phyloP scores from a whole-genome alignment of 108 stramenopile genomes.

The Cyclotella atomus region DNA sequence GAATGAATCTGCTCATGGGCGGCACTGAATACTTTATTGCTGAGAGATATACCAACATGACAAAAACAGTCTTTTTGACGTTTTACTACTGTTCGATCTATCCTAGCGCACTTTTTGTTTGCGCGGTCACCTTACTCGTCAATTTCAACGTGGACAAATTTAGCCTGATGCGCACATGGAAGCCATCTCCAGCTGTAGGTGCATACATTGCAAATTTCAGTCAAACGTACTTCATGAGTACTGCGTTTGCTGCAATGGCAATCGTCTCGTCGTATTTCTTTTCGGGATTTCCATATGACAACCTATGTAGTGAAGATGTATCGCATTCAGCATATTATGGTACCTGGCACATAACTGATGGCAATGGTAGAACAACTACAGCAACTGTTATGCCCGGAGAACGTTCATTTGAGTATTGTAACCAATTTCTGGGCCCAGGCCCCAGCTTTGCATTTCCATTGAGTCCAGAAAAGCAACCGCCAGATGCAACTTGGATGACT shows the following conservation, averaged over 20 bases:
- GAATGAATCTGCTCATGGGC: constrained; percentile 79
- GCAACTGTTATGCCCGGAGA: constrained; percentile 34
- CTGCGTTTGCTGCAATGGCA: constrained; percentile 69
- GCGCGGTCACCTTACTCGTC: constrained; percentile 68
- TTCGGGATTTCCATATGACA: constrained; percentile 87
- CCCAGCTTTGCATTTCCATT: constrained; percentile 55
- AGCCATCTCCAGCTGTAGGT: constrained; percentile 70
- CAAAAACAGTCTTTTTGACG: constrained; percentile 73
- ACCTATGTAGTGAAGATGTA: constrained; percentile 66
- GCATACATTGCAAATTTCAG: constrained; percentile 70
- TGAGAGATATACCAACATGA: constrained; percentile 73
- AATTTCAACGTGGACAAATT: constrained; percentile 80
- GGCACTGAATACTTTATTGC: constrained; percentile 80
- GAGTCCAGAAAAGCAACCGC: constrained; percentile 49
- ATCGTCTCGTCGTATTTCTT: constrained; percentile 78
- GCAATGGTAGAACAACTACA: constrained; percentile 25
- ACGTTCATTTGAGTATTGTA: constrained; percentile 53
- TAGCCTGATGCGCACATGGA: constrained; percentile 83
- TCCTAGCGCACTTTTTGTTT: constrained; percentile 76
- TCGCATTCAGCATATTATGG: constrained; percentile 54
- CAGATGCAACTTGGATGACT: constrained; percentile 75
- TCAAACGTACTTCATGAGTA: constrained; percentile 72
- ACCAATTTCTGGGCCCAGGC: constrained; percentile 46
- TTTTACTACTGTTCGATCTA: constrained; percentile 85
- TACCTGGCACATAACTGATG: constrained; percentile 46